Percentiles rank a stretch among this genome's conserved stretches.
phyloP scores from a whole-genome alignment of 2,329 filamentous ascomycete species.

The Cryphonectria parasitica region DNA sequence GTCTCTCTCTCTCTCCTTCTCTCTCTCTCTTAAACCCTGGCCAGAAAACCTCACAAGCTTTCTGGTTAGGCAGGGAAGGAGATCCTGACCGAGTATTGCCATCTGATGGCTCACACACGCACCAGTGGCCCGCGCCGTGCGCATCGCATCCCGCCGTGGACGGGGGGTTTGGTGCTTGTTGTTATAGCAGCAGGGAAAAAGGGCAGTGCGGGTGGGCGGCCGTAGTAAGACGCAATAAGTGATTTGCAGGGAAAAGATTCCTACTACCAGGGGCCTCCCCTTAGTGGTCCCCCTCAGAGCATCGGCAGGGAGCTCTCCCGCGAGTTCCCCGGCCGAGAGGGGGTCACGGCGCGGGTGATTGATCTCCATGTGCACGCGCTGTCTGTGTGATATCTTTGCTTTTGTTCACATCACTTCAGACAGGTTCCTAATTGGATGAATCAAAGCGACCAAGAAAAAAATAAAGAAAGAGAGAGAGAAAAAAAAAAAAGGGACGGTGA shows the following conservation, averaged over 20 bases:
- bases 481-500: not conserved
- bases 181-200: no score
- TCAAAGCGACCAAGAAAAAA: no score
- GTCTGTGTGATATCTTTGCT: not conserved
- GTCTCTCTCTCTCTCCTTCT: no score
- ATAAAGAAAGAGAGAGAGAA: not conserved
- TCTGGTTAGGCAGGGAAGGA: not conserved
- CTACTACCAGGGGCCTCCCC: not conserved
- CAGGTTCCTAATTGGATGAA: no score
- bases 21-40: no score
- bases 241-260: conserved; percentile 2
- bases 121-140: conserved; percentile 23
- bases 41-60: not conserved
- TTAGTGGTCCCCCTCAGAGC: not conserved
- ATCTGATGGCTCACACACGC: not conserved
- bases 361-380: no score
- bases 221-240: conserved; percentile 2
- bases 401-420: no score
- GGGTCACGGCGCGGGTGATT: not conserved
- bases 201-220: not conserved
- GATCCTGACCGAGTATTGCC: conserved; percentile 13
- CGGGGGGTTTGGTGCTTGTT: conserved; percentile 3
- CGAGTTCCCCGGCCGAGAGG: not conserved
- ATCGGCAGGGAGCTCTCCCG: conserved; percentile 5
- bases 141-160: conserved; percentile 14